phyloP scores from a whole-genome alignment of 306 rosid species.

The Glycyrrhiza uralensis region DNA sequence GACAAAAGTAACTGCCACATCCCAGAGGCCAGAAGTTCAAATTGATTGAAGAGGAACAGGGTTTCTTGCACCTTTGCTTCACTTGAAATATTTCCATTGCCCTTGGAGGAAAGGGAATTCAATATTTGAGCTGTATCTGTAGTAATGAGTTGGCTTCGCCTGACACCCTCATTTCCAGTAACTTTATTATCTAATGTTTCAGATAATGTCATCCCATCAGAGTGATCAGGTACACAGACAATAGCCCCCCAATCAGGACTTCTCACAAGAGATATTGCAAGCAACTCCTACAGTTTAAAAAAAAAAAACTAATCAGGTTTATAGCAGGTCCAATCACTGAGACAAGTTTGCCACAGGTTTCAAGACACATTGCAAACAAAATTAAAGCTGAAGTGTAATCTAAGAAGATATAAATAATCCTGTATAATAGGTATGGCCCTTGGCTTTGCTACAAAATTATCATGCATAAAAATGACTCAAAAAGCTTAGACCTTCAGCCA shows the following conservation, averaged over 20 bases:
- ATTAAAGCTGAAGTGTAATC: conserved; percentile 6
- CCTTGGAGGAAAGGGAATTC: conserved; percentile 31
- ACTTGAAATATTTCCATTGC: conserved; percentile 24
- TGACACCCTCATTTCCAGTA: conserved; percentile 29
- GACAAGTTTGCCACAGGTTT: conserved; percentile 10
- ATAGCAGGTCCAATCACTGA: not conserved
- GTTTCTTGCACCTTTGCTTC: conserved; percentile 41
- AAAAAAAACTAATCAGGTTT: conserved; percentile 9
- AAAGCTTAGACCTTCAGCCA: conserved; percentile 1
- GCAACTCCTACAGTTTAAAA: conserved; percentile 26
- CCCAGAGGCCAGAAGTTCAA: conserved; percentile 8
- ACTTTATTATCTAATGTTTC: conserved; percentile 28
- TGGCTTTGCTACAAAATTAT: conserved; percentile 11
- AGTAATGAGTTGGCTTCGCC: conserved; percentile 23
- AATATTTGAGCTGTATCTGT: conserved; percentile 28
- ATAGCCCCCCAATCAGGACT: conserved; percentile 29
- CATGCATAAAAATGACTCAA: conserved; percentile 8
- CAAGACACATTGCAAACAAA: conserved; percentile 7
- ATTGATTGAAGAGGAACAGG: conserved; percentile 1
- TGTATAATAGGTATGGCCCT: not conserved
- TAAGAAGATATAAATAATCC: not conserved
- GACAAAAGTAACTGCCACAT: not conserved
- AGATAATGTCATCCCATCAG: conserved; percentile 19
- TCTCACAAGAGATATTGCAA: conserved; percentile 23
- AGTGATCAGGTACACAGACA: conserved; percentile 24